Percentiles rank a stretch among this genome's conserved stretches.
Evolutionary conservation across 345 rosid species (phyloP).

Genomic region (Populus alba): DNA sequence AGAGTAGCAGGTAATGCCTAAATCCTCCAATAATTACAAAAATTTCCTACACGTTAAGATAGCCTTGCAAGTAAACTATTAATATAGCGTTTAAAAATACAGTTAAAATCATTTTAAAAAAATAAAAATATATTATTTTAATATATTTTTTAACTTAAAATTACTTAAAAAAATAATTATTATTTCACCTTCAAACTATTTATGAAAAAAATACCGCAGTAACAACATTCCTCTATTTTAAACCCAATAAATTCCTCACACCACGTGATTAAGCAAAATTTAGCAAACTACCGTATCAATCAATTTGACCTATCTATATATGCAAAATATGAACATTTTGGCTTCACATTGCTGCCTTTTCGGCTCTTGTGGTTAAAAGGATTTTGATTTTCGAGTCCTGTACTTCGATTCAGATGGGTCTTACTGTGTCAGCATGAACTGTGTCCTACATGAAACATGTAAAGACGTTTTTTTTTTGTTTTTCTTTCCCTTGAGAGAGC

Average conservation of each 20-base stretch:
- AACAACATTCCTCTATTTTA: background rate
- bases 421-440: background rate
- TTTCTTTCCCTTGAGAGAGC: too few relatives aligned
- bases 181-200: too few relatives aligned
- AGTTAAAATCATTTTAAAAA: too few relatives aligned
- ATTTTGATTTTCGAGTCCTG: background rate
- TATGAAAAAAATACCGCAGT: background rate
- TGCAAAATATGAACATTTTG: too few relatives aligned
- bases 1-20: conserved; percentile 12
- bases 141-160: too few relatives aligned
- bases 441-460: background rate
- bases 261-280: too few relatives aligned
- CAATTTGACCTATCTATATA: too few relatives aligned
- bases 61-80: background rate
- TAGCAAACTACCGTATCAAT: background rate
- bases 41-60: background rate
- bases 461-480: too few relatives aligned
- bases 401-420: background rate
- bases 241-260: background rate
- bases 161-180: too few relatives aligned
- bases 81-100: rapidly evolving
- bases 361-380: background rate
- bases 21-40: conserved; percentile 2
- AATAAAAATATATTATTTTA: too few relatives aligned
- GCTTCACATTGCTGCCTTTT: background rate